Percentiles rank a stretch among this genome's conserved stretches.
Evolutionary conservation across 2,329 filamentous ascomycete genomes (phyloP).

Genomic region (Pseudogymnoascus sp.): DNA sequence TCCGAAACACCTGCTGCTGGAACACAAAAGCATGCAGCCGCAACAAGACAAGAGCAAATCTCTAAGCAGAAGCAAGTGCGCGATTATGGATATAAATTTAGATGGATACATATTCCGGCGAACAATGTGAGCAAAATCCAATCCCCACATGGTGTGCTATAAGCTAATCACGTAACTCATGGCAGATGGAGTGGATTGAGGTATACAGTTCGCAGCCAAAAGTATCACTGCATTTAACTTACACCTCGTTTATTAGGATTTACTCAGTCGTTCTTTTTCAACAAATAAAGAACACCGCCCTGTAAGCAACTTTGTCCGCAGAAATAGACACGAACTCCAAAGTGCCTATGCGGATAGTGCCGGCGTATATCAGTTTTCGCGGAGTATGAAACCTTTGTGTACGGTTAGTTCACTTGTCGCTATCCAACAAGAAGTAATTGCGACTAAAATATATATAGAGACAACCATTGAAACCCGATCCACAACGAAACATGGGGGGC

Average conservation of each 20-base stretch:
- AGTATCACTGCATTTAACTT: background rate
- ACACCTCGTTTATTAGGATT: background rate
- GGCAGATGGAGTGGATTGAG: slow-evolving; percentile 2
- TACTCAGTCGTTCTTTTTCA: slow-evolving; percentile 2
- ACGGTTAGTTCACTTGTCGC: background rate
- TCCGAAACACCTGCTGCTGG: background rate
- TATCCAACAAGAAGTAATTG: background rate
- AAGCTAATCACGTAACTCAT: background rate
- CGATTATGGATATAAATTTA: background rate
- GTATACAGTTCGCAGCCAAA: background rate
- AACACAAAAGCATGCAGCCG: background rate
- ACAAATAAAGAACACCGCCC: background rate
- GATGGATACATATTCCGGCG: slow-evolving; percentile 3
- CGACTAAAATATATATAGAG: background rate
- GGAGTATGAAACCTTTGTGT: background rate
- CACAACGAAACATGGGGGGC: background rate
- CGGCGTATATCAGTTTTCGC: background rate
- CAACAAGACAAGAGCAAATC: background rate
- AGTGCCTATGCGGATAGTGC: background rate
- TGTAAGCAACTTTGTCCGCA: background rate
- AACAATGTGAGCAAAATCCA: background rate
- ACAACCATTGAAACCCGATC: background rate
- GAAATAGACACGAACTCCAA: background rate
- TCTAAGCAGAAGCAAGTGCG: background rate
- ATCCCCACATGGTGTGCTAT: background rate